These are phyloP conservation scores for Rugonectria rugulosa DNA, from an alignment of 2,329 filamentous ascomycete genomes.

Conservation along the genomic window DNA sequence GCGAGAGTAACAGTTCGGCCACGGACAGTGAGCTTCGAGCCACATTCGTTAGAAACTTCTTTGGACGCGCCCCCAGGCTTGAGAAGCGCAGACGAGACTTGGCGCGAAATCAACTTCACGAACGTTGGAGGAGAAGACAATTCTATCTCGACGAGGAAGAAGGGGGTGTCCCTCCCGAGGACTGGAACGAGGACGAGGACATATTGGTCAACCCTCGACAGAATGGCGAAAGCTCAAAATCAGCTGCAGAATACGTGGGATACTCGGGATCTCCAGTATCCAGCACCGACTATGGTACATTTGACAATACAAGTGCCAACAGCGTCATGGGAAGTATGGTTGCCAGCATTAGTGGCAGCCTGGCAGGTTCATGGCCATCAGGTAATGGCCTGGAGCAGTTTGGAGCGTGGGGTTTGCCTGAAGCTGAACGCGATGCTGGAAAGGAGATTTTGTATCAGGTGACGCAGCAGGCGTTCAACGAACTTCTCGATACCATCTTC, in stretches of 20 bases:
- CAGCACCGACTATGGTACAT: constrained; percentile 81
- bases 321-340: background rate
- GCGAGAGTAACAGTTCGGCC: constrained; percentile 42
- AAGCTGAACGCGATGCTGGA: constrained; percentile 82
- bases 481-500: constrained; percentile 88
- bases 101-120: constrained; percentile 64
- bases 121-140: constrained; percentile 78
- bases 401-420: constrained; percentile 80
- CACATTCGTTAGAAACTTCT: constrained; percentile 45
- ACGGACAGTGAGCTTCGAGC: constrained; percentile 53
- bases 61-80: constrained; percentile 47
- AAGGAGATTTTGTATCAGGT: constrained; percentile 92
- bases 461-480: constrained; percentile 89
- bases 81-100: constrained; percentile 51
- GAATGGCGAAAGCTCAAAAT: constrained; percentile 54
- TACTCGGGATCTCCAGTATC: constrained; percentile 69
- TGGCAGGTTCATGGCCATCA: constrained; percentile 76
- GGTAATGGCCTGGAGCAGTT: constrained; percentile 76
- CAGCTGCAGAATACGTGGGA: constrained; percentile 45
- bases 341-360: constrained; percentile 56
- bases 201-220: constrained; percentile 51
- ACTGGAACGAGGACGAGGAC: constrained; percentile 69
- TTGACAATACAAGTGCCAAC: constrained; percentile 73
- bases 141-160: constrained; percentile 91
- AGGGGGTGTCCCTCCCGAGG: constrained; percentile 69